Percentiles rank a stretch among this genome's conserved stretches.
These are phyloP conservation scores for Chlamydomonas sphaeroides DNA, from an alignment of 139 green algal species.

Conservation along the genomic window DNA sequence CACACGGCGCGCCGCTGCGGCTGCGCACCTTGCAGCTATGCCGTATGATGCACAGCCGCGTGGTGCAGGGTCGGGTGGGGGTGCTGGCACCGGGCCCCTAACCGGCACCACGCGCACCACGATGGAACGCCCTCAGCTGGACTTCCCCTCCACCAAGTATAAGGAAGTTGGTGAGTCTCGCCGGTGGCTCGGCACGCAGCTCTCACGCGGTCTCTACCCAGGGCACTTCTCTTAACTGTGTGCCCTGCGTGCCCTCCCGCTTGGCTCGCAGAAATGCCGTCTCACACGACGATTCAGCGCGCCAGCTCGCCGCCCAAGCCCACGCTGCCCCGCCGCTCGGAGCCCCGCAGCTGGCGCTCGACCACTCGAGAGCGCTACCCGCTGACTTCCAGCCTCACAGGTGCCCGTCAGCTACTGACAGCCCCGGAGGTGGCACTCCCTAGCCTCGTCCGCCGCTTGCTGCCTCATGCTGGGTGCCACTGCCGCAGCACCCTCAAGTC, in stretches of 20 bases:
- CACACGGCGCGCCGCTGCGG: no score
- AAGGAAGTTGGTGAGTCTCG: neutral
- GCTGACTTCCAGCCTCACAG: conserved; percentile 58
- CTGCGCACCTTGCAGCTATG: no score
- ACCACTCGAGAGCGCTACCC: conserved; percentile 62
- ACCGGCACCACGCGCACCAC: neutral
- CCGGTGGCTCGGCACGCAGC: no score
- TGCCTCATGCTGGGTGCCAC: no score
- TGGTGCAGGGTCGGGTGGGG: neutral
- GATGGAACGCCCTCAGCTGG: conserved; percentile 18
- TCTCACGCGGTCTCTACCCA: no score
- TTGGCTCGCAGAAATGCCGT: conserved; percentile 34
- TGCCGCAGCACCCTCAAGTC: neutral
- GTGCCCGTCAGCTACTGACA: conserved; percentile 5
- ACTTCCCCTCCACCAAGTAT: conserved; percentile 40
- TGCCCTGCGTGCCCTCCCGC: no score
- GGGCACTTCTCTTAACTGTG: no score
- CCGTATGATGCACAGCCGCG: conserved; percentile 14
- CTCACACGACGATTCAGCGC: conserved; percentile 27
- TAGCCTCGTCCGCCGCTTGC: no score
- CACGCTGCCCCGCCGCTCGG: conserved; percentile 36
- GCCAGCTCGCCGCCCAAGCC: conserved; percentile 33
- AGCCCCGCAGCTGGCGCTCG: conserved; percentile 35
- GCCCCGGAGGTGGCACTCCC: no score
- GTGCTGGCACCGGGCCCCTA: no score